These are phyloP conservation scores for Barnettozyma sucrosica DNA, from an alignment of 805 yeast species.

Conservation along the genomic window DNA sequence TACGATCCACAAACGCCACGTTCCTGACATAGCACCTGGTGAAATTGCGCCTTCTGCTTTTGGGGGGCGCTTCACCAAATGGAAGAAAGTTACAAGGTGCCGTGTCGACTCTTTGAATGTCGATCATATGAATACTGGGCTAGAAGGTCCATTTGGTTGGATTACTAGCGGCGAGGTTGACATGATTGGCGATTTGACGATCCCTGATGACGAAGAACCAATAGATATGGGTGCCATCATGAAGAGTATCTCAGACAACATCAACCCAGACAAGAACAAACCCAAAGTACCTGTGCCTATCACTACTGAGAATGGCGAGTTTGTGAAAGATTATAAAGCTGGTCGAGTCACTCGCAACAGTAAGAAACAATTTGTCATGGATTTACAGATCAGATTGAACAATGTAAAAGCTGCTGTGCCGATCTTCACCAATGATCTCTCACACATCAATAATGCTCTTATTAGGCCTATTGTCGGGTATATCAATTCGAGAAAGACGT, in stretches of 20 bases:
- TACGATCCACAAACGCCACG: slow-evolving; percentile 78
- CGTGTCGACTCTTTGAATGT: slow-evolving; percentile 81
- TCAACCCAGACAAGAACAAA: slow-evolving; percentile 13
- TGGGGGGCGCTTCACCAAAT: slow-evolving; percentile 25
- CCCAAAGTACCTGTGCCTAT: not conserved
- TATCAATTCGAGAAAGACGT: slow-evolving; percentile 84
- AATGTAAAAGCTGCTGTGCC: slow-evolving; percentile 90
- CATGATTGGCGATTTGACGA: slow-evolving; percentile 84
- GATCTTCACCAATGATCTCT: slow-evolving; percentile 75
- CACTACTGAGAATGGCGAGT: slow-evolving; percentile 11
- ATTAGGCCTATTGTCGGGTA: slow-evolving; percentile 94
- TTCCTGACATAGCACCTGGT: slow-evolving; percentile 4
- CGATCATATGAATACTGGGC: slow-evolving; percentile 86
- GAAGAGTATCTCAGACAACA: slow-evolving; percentile 39
- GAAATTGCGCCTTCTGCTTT: not conserved
- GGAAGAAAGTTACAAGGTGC: slow-evolving; percentile 66
- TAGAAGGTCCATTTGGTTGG: slow-evolving; percentile 97
- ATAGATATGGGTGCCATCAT: slow-evolving; percentile 44
- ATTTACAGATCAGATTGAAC: slow-evolving; percentile 70
- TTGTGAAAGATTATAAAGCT: slow-evolving; percentile 18
- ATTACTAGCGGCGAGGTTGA: slow-evolving; percentile 88
- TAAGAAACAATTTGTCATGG: slow-evolving; percentile 60
- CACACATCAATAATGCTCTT: slow-evolving; percentile 88
- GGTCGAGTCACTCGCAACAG: slow-evolving; percentile 2
- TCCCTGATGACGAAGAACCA: slow-evolving; percentile 57